Base-by-base conservation (phyloP, 208 protist genomes). In the Acanthamoeba healyi region DNA sequence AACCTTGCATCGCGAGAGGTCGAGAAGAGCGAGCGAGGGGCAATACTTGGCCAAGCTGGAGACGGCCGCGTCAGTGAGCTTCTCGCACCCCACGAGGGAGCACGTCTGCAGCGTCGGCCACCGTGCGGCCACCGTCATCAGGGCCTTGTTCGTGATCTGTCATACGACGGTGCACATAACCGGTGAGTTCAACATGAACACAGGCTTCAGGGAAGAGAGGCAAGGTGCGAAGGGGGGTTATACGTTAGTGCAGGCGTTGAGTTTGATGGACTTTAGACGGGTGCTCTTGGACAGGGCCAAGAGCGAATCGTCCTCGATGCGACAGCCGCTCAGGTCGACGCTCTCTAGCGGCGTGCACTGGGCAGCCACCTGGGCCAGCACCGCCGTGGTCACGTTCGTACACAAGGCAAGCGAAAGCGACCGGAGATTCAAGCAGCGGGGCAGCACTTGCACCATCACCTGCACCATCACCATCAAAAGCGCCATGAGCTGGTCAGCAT, bases 1-100 rank as follows among this genome's bases (percentile, higher is more conserved):
- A 10, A 81, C 38, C 72, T 81, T 81, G 72, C 72, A 81, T 36
- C 40, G 38, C 26, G 34, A 40, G 24, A 81, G 72, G 38, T 81
- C 72, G 14, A 81, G 12, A 22, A 81, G 38, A 9, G 26, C 9
- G 17, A 81, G 72, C 15, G 34, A 22, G 7, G 72, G 72, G 36
- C 72, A 81, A 24, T 49, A 24, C 22, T 81, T 81, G 72, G 72
- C 72, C 34, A 81, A 24, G 42, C 72, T 40, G 34, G 36, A 10
- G 26, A 44, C 40, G 10, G 38, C 24, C 17, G 34, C 72, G 24
- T 81, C 40, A 49, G 72, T 81, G 29, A 81, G 5, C 29, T 49
- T 81, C 72, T 81, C 72, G 29, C 72, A 81, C 5, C 72, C 72
- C 19, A 51, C 40, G 15, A 81, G 24, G 9, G 40, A 51, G 72